Evolutionary conservation across 495 filamentous ascomycete genomes (phyloP), one percentile per base, ranked within the genome.

Genomic region (Pseudoneurospora amorphoporcata): DNA sequence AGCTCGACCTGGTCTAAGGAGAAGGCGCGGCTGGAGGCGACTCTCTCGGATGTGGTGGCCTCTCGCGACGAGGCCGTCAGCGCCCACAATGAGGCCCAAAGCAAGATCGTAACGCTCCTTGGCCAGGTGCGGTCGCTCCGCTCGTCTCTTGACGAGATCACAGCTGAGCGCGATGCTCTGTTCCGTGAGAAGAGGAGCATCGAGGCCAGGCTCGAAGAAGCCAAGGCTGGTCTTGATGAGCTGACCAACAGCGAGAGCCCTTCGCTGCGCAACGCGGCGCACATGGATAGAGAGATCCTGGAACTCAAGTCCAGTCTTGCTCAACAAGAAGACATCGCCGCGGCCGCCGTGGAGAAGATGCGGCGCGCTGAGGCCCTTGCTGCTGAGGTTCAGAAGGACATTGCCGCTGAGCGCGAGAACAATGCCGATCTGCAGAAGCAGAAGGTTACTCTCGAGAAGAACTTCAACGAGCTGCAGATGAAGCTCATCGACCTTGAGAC

Each of bases 1-100:
- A 95, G 92, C 81, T 96, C 94, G 0, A 95, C 95, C 1, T 99
- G 95, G 95, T 94, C 94, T 40, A 99, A 99, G 84, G 95, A 99
- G 84, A 99, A 99, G 83, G 86, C 92, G 4, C 90, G 95, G 8
- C 86, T 99, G 72, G 96, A 98, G 76, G 89, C 94, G 53, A 96
- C 93, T 16, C 86, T 99, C 68, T 91, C 96, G 72, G 95, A 98
- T 78, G 87, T 98, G 23, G 91, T 92, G 3, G 89, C 91, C 37
- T 97, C 94, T 29, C 89, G 95, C 3, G 95, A 99, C 75, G 96
- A 99, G 80, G 94, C 95, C 16, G 91, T 93, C 40, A 89, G 88
- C 74, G 95, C 96, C 2, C 95, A 99, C 79, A 97, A 95, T 73
- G 96, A 98, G 73, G 95, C 94, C 10, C 95, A 98, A 79, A 86